Base-by-base conservation (phyloP, 1,284 basidiomycete genomes). In the Microbotryum scabiosae region DNA sequence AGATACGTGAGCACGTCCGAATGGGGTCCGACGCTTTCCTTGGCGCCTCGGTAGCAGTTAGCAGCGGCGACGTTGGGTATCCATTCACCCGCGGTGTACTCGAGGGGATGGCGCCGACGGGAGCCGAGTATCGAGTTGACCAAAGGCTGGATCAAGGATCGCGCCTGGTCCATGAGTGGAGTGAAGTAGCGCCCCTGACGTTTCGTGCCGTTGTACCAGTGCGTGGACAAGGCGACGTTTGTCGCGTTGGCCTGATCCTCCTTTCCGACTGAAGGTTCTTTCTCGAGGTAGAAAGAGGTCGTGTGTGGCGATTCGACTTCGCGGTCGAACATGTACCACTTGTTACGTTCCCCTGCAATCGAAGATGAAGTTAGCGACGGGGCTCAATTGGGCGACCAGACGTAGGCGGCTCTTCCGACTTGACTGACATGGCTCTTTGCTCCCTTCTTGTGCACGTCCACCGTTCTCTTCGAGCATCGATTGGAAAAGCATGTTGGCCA, bases 51-150 rank as follows among this genome's bases (percentile, higher is more conserved):
- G 70, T 96, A 97, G 68, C 88, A 85, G 71, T 97, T 97, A 4
- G 89, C 84, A 0, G 89, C 92, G 5, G 90, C 90, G 26, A 93
- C 88, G 70, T 92, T 94, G 0, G 92, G 90, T 52, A 82, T 78
- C 92, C 92, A 97, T 5, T 74, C 70, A 0, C 82, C 18, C 76
- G 80, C 82, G 50, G 54, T 45, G 45, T 86, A 94, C 75, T 96
- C 91, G 4, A 86, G 76, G 2, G 82, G 80, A 73, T 83, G 86
- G 12, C 84, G 81, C 55, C 76, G 71, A 54, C 53, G 45, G 9
- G 32, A 55, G 53, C 73, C 78, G 70, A 94, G 79, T 69, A 88
- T 83, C 14, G 79, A 78, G 69, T 91, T 90, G 23, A 96, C 90
- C 1, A 86, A 76, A 10, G 79, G 77, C 73, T 92, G 89, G 20